A percentile compares a stretch with the other conserved stretches of the same genome.
phyloP scores from a whole-genome alignment of 345 rosid genomes.

The Arabidopsis suecica region DNA sequence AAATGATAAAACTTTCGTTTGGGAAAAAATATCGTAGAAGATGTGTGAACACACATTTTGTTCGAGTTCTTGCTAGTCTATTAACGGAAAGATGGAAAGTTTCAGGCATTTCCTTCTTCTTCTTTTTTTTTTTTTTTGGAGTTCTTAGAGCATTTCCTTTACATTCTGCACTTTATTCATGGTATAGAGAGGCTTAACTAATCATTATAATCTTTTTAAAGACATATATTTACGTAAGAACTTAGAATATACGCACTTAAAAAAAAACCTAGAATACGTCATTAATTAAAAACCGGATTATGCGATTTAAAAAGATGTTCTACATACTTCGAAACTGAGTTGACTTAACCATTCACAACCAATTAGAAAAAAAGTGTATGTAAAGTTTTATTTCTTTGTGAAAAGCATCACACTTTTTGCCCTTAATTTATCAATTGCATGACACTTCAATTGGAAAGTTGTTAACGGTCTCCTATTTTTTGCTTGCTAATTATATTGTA shows the following conservation, averaged over 20 bases:
- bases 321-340: slow-evolving; percentile 38
- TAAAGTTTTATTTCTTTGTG: slow-evolving; percentile 32
- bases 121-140: background rate
- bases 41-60: background rate
- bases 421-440: slow-evolving; percentile 22
- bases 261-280: background rate
- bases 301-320: slow-evolving; percentile 34
- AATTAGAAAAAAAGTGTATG: background rate
- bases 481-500: slow-evolving; percentile 23
- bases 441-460: slow-evolving; percentile 37
- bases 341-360: slow-evolving; percentile 37
- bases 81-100: background rate
- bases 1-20: background rate
- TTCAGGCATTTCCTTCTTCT: background rate
- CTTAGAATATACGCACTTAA: background rate
- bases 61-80: background rate
- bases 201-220: background rate
- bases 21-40: background rate
- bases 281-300: slow-evolving; percentile 21
- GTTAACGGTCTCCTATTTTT: slow-evolving; percentile 38
- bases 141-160: background rate
- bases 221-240: slow-evolving; percentile 9
- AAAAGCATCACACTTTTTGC: slow-evolving; percentile 41
- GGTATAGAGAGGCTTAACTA: background rate
- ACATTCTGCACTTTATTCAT: background rate